phyloP scores from a whole-genome alignment of 164 flowering plant genomes.

The Piper betle region DNA sequence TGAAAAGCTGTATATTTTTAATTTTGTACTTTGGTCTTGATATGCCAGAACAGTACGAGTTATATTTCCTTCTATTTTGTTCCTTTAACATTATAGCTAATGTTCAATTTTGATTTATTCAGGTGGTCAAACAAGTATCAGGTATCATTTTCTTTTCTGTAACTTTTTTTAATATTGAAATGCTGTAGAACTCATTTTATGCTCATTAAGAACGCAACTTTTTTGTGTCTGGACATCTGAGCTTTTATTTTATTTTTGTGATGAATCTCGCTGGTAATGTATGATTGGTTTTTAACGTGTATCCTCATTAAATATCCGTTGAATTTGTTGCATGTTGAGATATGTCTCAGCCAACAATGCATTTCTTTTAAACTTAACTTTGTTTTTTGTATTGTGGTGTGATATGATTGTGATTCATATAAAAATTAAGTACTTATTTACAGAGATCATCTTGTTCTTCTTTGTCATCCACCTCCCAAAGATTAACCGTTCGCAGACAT shows the following conservation, averaged over 20 bases:
- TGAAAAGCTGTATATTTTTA: not conserved
- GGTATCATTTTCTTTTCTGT: conserved; percentile 24
- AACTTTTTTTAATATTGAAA: too few relatives aligned
- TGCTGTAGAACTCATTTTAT: not conserved
- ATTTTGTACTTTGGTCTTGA: conserved; percentile 4
- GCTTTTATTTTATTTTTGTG: too few relatives aligned
- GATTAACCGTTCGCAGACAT: too few relatives aligned
- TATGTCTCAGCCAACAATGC: not conserved
- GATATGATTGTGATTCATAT: not conserved
- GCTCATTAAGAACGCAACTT: not conserved
- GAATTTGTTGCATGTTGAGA: not conserved
- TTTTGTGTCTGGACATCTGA: not conserved
- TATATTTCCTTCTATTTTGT: not conserved
- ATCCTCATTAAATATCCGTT: not conserved
- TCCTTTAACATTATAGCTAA: not conserved
- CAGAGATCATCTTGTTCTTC: too few relatives aligned
- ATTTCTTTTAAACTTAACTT: too few relatives aligned
- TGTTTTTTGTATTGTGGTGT: too few relatives aligned
- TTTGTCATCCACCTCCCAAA: too few relatives aligned
- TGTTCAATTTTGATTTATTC: conserved; percentile 12
- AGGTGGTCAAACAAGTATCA: conserved; percentile 97
- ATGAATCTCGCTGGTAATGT: not conserved
- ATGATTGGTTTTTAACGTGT: not conserved
- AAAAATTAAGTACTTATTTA: too few relatives aligned
- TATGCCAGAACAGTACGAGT: conserved; percentile 9